Percentiles rank a stretch among this genome's conserved stretches.
phyloP scores from a whole-genome alignment of 208 protist genomes.

The Trypanosoma scelopori region DNA sequence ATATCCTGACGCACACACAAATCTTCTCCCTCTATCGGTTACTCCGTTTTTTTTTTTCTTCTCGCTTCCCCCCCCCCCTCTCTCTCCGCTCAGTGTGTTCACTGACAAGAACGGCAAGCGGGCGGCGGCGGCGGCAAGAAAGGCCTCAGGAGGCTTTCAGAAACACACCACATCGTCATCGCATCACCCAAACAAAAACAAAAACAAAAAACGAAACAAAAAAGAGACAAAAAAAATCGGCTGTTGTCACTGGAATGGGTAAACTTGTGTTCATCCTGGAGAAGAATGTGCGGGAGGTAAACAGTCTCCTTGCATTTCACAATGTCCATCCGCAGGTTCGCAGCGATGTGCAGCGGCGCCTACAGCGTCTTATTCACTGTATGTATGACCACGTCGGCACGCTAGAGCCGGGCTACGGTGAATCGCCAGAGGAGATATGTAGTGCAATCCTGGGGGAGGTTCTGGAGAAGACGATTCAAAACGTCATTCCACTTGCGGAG shows the following conservation, averaged over 20 bases:
- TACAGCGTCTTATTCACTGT: slow-evolving; percentile 50
- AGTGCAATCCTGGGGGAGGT: slow-evolving; percentile 43
- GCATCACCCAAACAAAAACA: no score
- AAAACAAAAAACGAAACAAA: slow-evolving; percentile 2
- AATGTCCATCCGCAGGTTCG: slow-evolving; percentile 85
- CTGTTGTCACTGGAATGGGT: slow-evolving; percentile 36
- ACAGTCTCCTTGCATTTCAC: slow-evolving; percentile 70
- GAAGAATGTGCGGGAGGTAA: slow-evolving; percentile 68
- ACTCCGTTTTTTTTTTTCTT: slow-evolving; percentile 19
- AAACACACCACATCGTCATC: neutral
- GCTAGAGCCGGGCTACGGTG: slow-evolving; percentile 35
- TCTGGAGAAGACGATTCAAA: slow-evolving; percentile 42
- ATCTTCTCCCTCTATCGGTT: slow-evolving; percentile 7
- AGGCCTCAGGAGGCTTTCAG: no score
- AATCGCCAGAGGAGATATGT: slow-evolving; percentile 60
- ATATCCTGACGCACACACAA: neutral
- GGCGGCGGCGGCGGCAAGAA: no score
- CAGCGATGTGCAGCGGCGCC: slow-evolving; percentile 55
- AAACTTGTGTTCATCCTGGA: slow-evolving; percentile 62
- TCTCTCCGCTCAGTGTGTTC: neutral
- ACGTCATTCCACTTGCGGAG: slow-evolving; percentile 51
- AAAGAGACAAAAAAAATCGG: neutral
- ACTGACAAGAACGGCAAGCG: neutral
- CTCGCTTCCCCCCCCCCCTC: slow-evolving; percentile 21
- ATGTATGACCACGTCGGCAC: slow-evolving; percentile 48